Conservation (phyloP, 2,329 filamentous ascomycete genomes). For the Colletotrichum lini region DNA sequence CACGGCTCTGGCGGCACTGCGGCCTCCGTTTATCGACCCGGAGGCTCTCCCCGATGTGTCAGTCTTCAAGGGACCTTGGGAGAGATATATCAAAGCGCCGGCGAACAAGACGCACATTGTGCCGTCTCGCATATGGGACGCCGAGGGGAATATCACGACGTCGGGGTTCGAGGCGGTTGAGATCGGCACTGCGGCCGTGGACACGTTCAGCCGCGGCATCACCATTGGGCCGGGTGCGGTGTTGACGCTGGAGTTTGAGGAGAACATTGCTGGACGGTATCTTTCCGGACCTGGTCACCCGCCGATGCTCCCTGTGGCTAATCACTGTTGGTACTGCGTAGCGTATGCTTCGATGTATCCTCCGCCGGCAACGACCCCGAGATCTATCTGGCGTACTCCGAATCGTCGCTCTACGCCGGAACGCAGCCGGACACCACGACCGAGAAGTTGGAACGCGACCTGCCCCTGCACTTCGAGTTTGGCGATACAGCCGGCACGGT, state of each 20-base stretch:
- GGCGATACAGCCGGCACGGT: constrained; percentile 48
- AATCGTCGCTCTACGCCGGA: constrained; percentile 44
- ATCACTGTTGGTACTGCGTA: constrained; percentile 32
- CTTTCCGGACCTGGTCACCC: neutral
- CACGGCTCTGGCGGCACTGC: constrained; percentile 23
- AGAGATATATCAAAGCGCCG: constrained; percentile 55
- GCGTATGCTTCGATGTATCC: constrained; percentile 54
- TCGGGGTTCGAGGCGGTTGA: constrained; percentile 24
- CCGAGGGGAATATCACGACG: constrained; percentile 51
- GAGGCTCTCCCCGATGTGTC: constrained; percentile 49
- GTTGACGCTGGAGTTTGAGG: constrained; percentile 56
- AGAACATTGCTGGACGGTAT: constrained; percentile 59
- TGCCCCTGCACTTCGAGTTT: constrained; percentile 48
- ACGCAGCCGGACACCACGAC: constrained; percentile 45
- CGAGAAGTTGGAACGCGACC: constrained; percentile 45
- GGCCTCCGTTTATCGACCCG: constrained; percentile 43
- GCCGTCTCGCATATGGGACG: constrained; percentile 51
- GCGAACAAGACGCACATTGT: constrained; percentile 52
- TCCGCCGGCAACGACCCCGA: constrained; percentile 48
- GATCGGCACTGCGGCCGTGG: constrained; percentile 31
- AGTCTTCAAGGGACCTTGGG: constrained; percentile 57
- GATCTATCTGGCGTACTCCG: constrained; percentile 45
- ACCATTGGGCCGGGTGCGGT: constrained; percentile 51
- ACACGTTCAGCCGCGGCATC: constrained; percentile 42
- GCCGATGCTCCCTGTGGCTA: constrained; percentile 12